Base-by-base conservation (phyloP, 345 rosid species). In the Gossypium ekmanianum region DNA sequence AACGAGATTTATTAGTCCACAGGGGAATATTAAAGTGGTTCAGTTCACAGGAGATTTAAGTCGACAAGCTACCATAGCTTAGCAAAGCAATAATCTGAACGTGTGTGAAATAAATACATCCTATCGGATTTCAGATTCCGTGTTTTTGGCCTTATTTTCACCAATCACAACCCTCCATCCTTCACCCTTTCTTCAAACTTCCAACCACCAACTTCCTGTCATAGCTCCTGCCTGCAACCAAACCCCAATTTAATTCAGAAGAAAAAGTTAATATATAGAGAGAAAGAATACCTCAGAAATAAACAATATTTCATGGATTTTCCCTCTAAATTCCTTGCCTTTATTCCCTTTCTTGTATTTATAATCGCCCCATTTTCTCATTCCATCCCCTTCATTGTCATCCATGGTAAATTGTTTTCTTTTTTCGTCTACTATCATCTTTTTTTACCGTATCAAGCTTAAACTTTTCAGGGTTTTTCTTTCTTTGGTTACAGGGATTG, bases 351-450 rank as follows among this genome's bases (percentile, higher is more conserved):
- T 16, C 20, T 82, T 29, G 17, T 66, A 54, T 80, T 80, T 17
- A 0, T 67, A 61, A 56, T 71, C 61, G 16, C 82, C 70, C 84
- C 87, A 4, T 76, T 84, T 75, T 82, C 88, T 61, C 68, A 74
- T 71, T 86, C 92, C 16, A 57, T 87, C 67, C 97, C 97, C 48
- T 92, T 92, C 75, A 76, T 92, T 47, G 80, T 92, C 65, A 82
- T 92, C 74, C 97, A 92, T 78, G 96, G 97, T 74, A 84, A 34
- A 79, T 4, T 26, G 3, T 56, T 7, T 29, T 45, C 8, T 22
- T 11, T 20, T 34, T 41, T 58, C 66, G 2, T 18, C 0, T 39
- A 4, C 24, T 27, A 13, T 55, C 55, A 20, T 54, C 41, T 34
- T 68, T 29, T 75, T 70, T 73, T 44, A 65, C 73, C 63, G 27